Percentiles rank a stretch among this genome's conserved stretches.
Conservation (phyloP, 2,329 filamentous ascomycete genomes). For the Teratosphaeria destructans region DNA sequence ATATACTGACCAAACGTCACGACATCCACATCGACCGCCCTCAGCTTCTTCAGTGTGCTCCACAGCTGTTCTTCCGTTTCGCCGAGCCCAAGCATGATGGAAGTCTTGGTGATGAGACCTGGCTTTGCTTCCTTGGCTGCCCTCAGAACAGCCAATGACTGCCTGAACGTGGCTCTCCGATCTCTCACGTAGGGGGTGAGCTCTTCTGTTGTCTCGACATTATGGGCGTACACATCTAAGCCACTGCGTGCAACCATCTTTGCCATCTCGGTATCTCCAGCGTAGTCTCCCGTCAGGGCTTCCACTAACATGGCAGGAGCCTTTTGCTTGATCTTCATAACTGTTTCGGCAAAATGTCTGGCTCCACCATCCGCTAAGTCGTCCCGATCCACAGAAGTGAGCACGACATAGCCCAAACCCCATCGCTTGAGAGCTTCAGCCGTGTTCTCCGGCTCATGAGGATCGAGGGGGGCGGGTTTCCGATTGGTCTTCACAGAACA, state of each 20-base stretch:
- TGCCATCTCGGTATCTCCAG: slow-evolving; percentile 79
- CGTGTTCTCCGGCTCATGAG: slow-evolving; percentile 93
- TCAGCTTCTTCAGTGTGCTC: slow-evolving; percentile 69
- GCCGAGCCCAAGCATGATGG: slow-evolving; percentile 89
- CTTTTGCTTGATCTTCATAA: slow-evolving; percentile 77
- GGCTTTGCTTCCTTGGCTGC: slow-evolving; percentile 70
- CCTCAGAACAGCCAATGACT: slow-evolving; percentile 69
- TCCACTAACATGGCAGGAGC: slow-evolving; percentile 66
- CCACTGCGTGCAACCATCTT: slow-evolving; percentile 73
- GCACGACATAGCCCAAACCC: slow-evolving; percentile 91
- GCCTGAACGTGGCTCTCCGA: slow-evolving; percentile 76
- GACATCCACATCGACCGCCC: slow-evolving; percentile 75
- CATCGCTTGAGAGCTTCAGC: slow-evolving; percentile 85
- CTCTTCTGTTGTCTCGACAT: slow-evolving; percentile 87
- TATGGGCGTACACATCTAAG: slow-evolving; percentile 93
- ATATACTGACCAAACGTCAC: slow-evolving; percentile 99
- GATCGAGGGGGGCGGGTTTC: slow-evolving; percentile 68
- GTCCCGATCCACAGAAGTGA: slow-evolving; percentile 89
- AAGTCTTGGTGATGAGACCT: slow-evolving; percentile 92
- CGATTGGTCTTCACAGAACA: slow-evolving; percentile 90
- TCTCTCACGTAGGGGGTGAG: slow-evolving; percentile 86
- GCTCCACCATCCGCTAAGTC: slow-evolving; percentile 85
- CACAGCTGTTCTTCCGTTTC: slow-evolving; percentile 82
- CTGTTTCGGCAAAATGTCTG: slow-evolving; percentile 83
- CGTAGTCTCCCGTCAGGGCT: slow-evolving; percentile 78